Conservation (phyloP, 2,329 filamentous ascomycete genomes). For the Hyphodiscus sp. region DNA sequence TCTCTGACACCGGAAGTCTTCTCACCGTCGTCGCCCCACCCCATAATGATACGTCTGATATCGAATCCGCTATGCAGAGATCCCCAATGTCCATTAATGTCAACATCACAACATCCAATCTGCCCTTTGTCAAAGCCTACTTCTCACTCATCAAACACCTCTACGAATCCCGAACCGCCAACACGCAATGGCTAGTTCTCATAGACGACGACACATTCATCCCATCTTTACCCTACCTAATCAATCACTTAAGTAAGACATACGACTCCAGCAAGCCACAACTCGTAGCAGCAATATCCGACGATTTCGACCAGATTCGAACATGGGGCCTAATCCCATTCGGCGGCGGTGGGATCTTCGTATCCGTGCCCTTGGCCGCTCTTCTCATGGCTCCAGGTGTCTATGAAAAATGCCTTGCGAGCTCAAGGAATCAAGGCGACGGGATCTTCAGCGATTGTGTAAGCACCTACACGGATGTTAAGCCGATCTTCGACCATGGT, state of each 20-base stretch:
- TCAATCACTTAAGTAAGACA: constrained; percentile 13
- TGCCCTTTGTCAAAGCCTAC: constrained; percentile 16
- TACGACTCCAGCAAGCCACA: constrained; percentile 15
- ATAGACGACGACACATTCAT: constrained; percentile 28
- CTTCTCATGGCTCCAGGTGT: constrained; percentile 6
- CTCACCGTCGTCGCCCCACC: constrained; percentile 17
- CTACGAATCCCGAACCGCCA: constrained; percentile 16
- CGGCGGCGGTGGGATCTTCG: constrained; percentile 25
- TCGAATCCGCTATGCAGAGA: constrained; percentile 9
- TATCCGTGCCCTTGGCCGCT: constrained; percentile 21
- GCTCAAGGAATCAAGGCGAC: constrained; percentile 18
- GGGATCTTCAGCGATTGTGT: constrained; percentile 22
- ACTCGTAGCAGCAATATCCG: constrained; percentile 19
- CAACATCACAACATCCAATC: constrained; percentile 8
- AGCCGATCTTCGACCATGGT: constrained; percentile 17
- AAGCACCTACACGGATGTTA: constrained; percentile 9
- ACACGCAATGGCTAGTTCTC: constrained; percentile 23
- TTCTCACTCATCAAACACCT: constrained; percentile 23
- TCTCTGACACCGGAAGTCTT: constrained; percentile 10
- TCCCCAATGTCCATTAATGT: constrained; percentile 12
- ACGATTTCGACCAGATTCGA: constrained; percentile 19
- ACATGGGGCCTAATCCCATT: constrained; percentile 20
- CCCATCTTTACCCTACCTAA: constrained; percentile 20
- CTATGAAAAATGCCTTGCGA: constrained; percentile 16
- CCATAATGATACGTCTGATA: constrained; percentile 6